Conservation (phyloP, 2,329 filamentous ascomycete species). For the Penicillium sp. region DNA sequence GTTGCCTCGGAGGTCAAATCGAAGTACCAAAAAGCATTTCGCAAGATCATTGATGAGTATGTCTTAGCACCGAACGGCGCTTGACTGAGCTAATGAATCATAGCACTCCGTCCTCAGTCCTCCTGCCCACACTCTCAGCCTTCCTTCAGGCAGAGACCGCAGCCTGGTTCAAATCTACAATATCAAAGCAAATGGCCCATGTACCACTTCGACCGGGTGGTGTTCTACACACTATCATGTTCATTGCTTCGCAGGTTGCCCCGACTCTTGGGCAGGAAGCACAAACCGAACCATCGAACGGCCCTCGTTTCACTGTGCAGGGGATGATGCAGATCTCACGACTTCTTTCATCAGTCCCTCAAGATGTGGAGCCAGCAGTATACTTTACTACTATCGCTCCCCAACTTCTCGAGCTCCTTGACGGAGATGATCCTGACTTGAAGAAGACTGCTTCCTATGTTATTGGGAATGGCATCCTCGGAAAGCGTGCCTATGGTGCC, state of each 20-base stretch:
- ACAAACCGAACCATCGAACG: slow-evolving; percentile 31
- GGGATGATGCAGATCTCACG: slow-evolving; percentile 48
- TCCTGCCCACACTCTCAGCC: slow-evolving; percentile 40
- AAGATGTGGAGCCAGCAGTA: slow-evolving; percentile 34
- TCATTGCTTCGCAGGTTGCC: slow-evolving; percentile 45
- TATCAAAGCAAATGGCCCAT: slow-evolving; percentile 41
- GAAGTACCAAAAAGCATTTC: slow-evolving; percentile 27
- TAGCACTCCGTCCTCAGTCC: slow-evolving; percentile 38
- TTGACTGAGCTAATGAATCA: slow-evolving; percentile 14
- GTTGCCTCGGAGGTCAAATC: slow-evolving; percentile 16
- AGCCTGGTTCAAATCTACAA: slow-evolving; percentile 41
- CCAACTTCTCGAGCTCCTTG: slow-evolving; percentile 43
- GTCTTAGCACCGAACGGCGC: slow-evolving; percentile 1
- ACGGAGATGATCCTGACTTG: slow-evolving; percentile 42
- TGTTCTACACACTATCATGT: slow-evolving; percentile 45
- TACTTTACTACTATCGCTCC: slow-evolving; percentile 44
- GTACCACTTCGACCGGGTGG: slow-evolving; percentile 44
- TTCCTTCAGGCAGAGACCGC: slow-evolving; percentile 40
- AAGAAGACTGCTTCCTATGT: slow-evolving; percentile 46
- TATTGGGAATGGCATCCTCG: slow-evolving; percentile 46
- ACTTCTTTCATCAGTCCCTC: slow-evolving; percentile 45
- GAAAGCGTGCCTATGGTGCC: slow-evolving; percentile 42
- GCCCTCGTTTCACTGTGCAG: slow-evolving; percentile 45
- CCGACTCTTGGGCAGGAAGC: slow-evolving; percentile 40
- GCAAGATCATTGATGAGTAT: slow-evolving; percentile 39